A percentile compares a stretch with the other conserved stretches of the same genome.
These are phyloP conservation scores for Phytophthora pistaciae DNA, from an alignment of 352 stramenopile genomes.

Conservation along the genomic window DNA sequence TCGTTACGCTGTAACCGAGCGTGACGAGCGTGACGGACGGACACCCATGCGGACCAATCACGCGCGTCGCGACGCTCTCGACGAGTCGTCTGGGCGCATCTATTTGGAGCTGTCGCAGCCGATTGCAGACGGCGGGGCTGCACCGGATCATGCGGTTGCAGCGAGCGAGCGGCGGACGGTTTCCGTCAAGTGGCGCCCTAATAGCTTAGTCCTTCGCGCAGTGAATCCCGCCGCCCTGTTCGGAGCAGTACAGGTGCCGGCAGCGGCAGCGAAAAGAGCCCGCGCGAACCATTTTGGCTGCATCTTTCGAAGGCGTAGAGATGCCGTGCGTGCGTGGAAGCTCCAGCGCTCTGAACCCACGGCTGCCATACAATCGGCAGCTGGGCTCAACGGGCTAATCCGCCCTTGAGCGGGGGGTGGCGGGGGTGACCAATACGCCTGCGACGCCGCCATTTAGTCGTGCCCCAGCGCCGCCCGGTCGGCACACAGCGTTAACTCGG, in stretches of 20 bases:
- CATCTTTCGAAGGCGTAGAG: slow-evolving; percentile 18
- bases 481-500: background rate
- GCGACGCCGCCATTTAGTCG: slow-evolving; percentile 2
- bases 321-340: slow-evolving; percentile 24
- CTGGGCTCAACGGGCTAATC: background rate
- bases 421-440: background rate
- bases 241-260: background rate
- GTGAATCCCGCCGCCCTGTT: background rate
- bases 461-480: background rate
- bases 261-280: background rate
- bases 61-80: slow-evolving; percentile 6
- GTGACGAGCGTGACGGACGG: slow-evolving; percentile 79
- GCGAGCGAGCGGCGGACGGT: slow-evolving; percentile 18
- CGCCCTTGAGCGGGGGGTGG: background rate
- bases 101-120: slow-evolving; percentile 25
- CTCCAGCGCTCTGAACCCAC: slow-evolving; percentile 31
- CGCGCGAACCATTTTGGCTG: background rate
- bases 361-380: slow-evolving; percentile 4
- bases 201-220: slow-evolving; percentile 10
- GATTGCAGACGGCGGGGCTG: slow-evolving; percentile 11
- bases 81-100: slow-evolving; percentile 24
- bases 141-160: background rate
- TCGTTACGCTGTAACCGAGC: slow-evolving; percentile 33
- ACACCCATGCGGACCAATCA: slow-evolving; percentile 46
- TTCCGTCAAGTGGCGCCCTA: slow-evolving; percentile 26